Conservation (phyloP, 1,139 yeast species). For the Geotrichum cucujoidarum region DNA sequence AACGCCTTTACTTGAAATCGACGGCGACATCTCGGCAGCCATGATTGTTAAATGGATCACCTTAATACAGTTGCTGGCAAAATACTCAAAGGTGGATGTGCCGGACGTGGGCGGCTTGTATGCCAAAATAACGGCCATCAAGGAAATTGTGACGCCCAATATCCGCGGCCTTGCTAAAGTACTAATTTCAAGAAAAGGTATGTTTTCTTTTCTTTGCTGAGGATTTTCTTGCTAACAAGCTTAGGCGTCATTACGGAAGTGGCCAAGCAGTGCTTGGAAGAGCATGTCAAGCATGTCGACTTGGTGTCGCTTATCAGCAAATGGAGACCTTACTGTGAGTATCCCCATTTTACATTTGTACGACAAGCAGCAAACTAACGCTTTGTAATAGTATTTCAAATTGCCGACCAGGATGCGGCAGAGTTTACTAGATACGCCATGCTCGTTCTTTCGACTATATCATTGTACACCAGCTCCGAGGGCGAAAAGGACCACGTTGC, state of each 20-base stretch:
- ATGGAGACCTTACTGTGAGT: slow-evolving; percentile 14
- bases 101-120: slow-evolving; percentile 9
- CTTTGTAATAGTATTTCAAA: background rate
- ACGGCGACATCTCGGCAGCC: slow-evolving; percentile 12
- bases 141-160: slow-evolving; percentile 9
- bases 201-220: background rate
- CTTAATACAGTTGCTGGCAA: slow-evolving; percentile 11
- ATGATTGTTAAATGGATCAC: slow-evolving; percentile 14
- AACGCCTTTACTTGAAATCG: slow-evolving; percentile 14
- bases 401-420: background rate
- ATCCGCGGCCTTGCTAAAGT: slow-evolving; percentile 11
- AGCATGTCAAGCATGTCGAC: slow-evolving; percentile 16
- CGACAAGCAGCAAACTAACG: background rate
- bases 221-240: background rate
- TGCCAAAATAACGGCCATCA: background rate
- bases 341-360: no score
- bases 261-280: slow-evolving; percentile 21
- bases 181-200: slow-evolving; percentile 1
- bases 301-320: background rate
- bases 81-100: slow-evolving; percentile 5
- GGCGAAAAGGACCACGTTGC: background rate
- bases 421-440: slow-evolving; percentile 10
- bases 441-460: slow-evolving; percentile 12
- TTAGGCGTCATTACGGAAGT: slow-evolving; percentile 13
- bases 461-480: background rate